Conservation (phyloP, 2,329 filamentous ascomycete species). For the Chaetothyriales sp. region DNA sequence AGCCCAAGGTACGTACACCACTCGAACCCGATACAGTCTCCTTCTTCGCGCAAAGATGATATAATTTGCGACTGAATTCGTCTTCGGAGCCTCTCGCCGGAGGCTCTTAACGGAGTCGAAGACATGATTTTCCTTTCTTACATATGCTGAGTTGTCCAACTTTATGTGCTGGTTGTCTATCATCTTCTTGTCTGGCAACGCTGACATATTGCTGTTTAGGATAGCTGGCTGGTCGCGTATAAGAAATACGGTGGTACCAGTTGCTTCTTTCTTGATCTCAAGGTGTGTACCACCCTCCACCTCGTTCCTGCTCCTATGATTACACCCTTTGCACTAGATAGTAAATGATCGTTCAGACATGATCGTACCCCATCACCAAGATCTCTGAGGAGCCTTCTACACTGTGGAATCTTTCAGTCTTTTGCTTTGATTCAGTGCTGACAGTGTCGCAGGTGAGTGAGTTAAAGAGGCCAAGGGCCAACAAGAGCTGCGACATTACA, state of each 20-base stretch:
- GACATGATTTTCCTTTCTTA: constrained; percentile 91
- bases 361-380: constrained; percentile 49
- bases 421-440: not conserved
- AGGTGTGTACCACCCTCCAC: constrained; percentile 18
- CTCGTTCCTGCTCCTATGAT: constrained; percentile 42
- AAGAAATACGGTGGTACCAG: not conserved
- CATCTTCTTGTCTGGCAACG: not conserved
- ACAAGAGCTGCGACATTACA: not conserved
- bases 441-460: not conserved
- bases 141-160: constrained; percentile 74
- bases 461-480: not conserved
- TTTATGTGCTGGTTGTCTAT: not conserved
- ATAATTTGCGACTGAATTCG: constrained; percentile 99
- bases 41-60: constrained; percentile 50
- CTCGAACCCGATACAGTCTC: not conserved
- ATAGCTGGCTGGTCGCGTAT: not conserved
- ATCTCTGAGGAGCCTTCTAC: constrained; percentile 44
- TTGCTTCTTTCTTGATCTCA: not conserved
- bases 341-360: constrained; percentile 46
- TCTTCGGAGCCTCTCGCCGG: constrained; percentile 78
- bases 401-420: not conserved
- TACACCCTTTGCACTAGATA: constrained; percentile 49
- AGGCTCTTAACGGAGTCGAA: constrained; percentile 62
- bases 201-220: not conserved
- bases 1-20: not conserved